Evolutionary conservation across 2,329 filamentous ascomycete species (phyloP), one percentile per base, ranked within the genome.

Genomic region (Cordyceps militaris): DNA sequence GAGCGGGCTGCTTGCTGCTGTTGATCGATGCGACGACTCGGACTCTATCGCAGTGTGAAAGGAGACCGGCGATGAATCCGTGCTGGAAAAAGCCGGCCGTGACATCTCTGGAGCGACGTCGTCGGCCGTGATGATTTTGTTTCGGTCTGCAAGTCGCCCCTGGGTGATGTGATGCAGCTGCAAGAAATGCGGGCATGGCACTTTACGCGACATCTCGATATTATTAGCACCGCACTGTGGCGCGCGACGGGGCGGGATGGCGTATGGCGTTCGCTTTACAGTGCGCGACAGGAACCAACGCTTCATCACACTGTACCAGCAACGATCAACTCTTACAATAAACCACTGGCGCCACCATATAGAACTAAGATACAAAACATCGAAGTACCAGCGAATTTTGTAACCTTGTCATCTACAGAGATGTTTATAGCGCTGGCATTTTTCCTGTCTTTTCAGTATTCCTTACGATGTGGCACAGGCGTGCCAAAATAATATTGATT

Each of bases 11-110:
- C 69, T 74, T 11, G 71, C 71, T 19, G 69, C 67, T 0, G 72
- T 74, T 28, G 69, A 72, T 51, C 66, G 64, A 24, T 65, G 60
- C 13, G 61, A 44, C 38, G 48, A 32, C 21, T 63, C 63, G 6
- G 68, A 67, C 44, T 67, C 65, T 26, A 64, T 61, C 13, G 69
- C 70, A 2, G 72, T 73, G 52, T 73, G 69, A 58, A 72, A 74
- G 13, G 72, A 73, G 36, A 60, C 48, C 47, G 67, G 66, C 23
- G 69, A 70, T 44, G 71, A 73, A 49, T 60, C 60, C 7, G 62
- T 57, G 56, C 64, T 70, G 28, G 60, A 54, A 52, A 62, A 57
- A n/a, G 43, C 40, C 16, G 42, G 2, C 19, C 23, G 51, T 16
- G 30, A 32, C 57, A 59, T 56, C n/a, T 16, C 52, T 7, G 8